Evolutionary conservation across 2,329 filamentous ascomycete species (phyloP), one percentile per base, ranked within the genome.

Genomic region (Blastomyces parvus): DNA sequence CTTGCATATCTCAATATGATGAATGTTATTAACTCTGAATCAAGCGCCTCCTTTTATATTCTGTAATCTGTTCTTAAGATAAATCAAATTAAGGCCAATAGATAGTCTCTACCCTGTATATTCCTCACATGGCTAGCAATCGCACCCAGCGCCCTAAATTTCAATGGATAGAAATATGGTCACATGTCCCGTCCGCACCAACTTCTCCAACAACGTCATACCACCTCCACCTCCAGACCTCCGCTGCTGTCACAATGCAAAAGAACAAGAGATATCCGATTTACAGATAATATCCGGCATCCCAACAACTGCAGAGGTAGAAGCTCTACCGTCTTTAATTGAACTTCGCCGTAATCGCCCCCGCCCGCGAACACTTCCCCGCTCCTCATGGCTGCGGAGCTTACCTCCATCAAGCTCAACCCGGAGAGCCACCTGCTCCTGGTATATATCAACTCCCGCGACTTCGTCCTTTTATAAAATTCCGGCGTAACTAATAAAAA

Each of bases 371-470:
- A 27, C 19, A 61, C 36, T 17, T 14, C 19, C 27, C n/a, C 40
- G 60, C 60, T 40, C 60, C 50, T 57, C 60, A 78, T 78, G 75
- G 74, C 76, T 60, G 76, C 73, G 40, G 78, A 80, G 65, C 71
- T 79, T 40, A 78, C 76, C 0, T 77, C 77, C 17, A 80, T 75
- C 40, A 79, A 80, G 72, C 74, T 81, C 58, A 80, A 80, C 68
- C 73, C 79, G 30, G 79, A 81, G 71, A 80, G 77, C 66, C 79
- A 81, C 64, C 70, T 81, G 55, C 75, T 81, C 59, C 70, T 81
- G 67, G 79, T 81, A 78, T 61, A 63, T 59, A 56, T 53, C 13
- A 56, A 27, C 19, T 36, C 33, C 19, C 8, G 22, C 42, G 25
- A 42, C 42, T 46, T 40, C 14, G 53, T 50, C 60, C 56, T 42